A percentile compares a stretch with the other conserved stretches of the same genome.
Evolutionary conservation across 352 stramenopile species (phyloP).

Genomic region (Lagenidium sp.): DNA sequence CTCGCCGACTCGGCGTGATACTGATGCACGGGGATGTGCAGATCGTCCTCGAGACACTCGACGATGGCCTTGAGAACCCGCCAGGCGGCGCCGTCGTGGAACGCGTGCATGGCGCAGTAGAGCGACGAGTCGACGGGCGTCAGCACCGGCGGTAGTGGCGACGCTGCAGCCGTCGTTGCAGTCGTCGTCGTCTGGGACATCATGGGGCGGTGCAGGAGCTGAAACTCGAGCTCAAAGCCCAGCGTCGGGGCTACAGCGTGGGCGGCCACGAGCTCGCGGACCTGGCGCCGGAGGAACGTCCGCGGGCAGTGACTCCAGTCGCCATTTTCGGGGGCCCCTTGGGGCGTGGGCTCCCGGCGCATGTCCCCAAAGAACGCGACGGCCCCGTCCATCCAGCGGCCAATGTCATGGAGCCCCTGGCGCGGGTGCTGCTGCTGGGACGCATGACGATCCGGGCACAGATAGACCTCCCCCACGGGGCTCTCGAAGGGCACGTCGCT

Average conservation of each 20-base stretch:
- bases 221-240: slow-evolving; percentile 26
- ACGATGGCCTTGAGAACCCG: slow-evolving; percentile 17
- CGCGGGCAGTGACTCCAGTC: slow-evolving; percentile 21
- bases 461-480: slow-evolving; percentile 13
- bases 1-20: slow-evolving; percentile 20
- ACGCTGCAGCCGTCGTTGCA: no score
- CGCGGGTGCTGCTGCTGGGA: background rate
- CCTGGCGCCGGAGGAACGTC: slow-evolving; percentile 14
- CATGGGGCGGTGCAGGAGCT: slow-evolving; percentile 4
- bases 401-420: slow-evolving; percentile 3
- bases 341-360: slow-evolving; percentile 1
- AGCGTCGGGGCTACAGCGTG: slow-evolving; percentile 5
- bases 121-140: slow-evolving; percentile 14
- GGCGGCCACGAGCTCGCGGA: background rate
- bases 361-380: slow-evolving; percentile 20
- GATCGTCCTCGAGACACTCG: slow-evolving; percentile 9
- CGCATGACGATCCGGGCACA: slow-evolving; percentile 8
- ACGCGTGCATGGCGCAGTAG: slow-evolving; percentile 17
- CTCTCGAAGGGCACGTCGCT: slow-evolving; percentile 12
- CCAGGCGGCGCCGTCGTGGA: slow-evolving; percentile 13
- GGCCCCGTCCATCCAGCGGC: slow-evolving; percentile 9
- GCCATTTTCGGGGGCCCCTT: slow-evolving; percentile 2
- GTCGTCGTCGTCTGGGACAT: no score
- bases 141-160: no score
- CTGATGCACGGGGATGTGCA: slow-evolving; percentile 18